Evolutionary conservation across 805 yeast species (phyloP), one percentile per base, ranked within the genome.

Genomic region (Kazachstania kunashirensis): DNA sequence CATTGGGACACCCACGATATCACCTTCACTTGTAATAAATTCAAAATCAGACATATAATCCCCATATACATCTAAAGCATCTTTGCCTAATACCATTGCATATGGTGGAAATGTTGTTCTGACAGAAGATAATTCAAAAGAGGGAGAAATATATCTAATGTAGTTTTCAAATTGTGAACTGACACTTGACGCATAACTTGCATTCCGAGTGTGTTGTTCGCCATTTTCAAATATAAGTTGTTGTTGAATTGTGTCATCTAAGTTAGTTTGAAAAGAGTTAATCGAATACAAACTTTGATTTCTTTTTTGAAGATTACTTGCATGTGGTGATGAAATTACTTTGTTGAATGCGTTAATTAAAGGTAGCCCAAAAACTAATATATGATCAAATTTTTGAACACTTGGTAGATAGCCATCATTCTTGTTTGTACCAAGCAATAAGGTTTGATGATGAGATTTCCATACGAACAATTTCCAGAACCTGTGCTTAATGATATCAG

Each of bases 21-120:
- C 77, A 4, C 88, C 89, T 45, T 76, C 83, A 12, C 73, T 65
- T 2, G 83, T 71, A 9, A 82, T 68, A 33, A 83, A 62, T 53
- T 81, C 86, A 49, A 83, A 77, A 57, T 83, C 94, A 0, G 86
- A 68, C 6, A 81, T 57, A 11, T 77, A 62, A 25, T 68, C 68
- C 0, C 82, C 80, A 52, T 67, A 77, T 30, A 82, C 63, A 46
- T 78, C 84, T 47, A 79, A 70, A 0, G 85, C 83, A 49, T 74
- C 79, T 49, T 84, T 70, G 4, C 92, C 92, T 29, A 83, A 59
- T 0, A 88, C 80, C 42, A 82, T 77, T 0, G 92, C 86, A 37
- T 79, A 75, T 1, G 84, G 75, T 2, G 89, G 85, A 47, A 81
- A 78, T 0, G 79, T 79, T 5, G 49, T 41, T 30, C 76, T 61